These are phyloP conservation scores for Torulaspora gathmanii DNA, from an alignment of 805 yeast genomes.

Conservation along the genomic window DNA sequence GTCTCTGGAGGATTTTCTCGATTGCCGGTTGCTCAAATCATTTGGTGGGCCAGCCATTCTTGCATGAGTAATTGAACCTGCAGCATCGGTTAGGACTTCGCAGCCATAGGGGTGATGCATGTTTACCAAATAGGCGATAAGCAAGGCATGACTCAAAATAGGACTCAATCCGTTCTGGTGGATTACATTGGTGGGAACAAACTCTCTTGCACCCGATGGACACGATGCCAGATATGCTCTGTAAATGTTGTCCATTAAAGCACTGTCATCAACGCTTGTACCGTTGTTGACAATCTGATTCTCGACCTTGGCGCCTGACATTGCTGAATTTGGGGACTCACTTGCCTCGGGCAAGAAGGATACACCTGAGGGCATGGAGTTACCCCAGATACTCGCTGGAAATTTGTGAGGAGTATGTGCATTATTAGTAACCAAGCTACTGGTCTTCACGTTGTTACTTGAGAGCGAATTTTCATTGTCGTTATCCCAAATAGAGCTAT, in stretches of 20 bases:
- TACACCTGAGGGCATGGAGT: conserved; percentile 2
- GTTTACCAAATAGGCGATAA: conserved; percentile 19
- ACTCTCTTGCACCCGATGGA: conserved; percentile 16
- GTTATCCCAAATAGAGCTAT: conserved; percentile 31
- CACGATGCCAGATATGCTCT: conserved; percentile 14
- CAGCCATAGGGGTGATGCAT: conserved; percentile 23
- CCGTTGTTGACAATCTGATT: not conserved
- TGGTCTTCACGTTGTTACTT: not conserved
- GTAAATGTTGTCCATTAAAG: conserved; percentile 15
- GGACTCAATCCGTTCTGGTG: conserved; percentile 20
- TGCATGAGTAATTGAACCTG: conserved; percentile 27
- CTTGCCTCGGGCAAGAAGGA: conserved; percentile 7
- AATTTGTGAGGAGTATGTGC: conserved; percentile 1
- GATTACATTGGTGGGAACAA: conserved; percentile 23
- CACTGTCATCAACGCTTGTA: conserved; percentile 1
- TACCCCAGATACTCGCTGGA: conserved; percentile 13
- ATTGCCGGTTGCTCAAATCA: not conserved
- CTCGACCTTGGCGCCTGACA: not conserved
- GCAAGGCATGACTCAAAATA: conserved; percentile 20
- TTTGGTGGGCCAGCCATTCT: conserved; percentile 13
- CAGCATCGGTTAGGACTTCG: conserved; percentile 20
- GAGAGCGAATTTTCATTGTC: conserved; percentile 1
- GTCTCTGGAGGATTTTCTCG: not conserved
- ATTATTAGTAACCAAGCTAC: conserved; percentile 1
- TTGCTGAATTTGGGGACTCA: not conserved